Percentiles rank a stretch among this genome's conserved stretches.
Evolutionary conservation across 2,329 filamentous ascomycete genomes (phyloP).

Genomic region (Nemania bipapillata): DNA sequence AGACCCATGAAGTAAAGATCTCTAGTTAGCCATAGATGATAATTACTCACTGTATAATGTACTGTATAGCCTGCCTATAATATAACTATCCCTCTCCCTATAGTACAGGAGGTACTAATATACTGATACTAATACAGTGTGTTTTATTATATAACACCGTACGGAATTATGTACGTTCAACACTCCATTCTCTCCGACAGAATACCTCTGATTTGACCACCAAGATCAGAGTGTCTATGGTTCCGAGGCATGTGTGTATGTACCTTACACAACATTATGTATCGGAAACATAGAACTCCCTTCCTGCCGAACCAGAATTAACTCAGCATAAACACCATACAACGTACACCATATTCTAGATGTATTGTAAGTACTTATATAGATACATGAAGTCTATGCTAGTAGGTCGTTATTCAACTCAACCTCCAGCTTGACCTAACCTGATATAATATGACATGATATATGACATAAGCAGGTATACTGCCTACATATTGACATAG

Average conservation of each 20-base stretch:
- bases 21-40: slow-evolving; percentile 11
- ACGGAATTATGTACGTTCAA: too few species aligned
- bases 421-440: not conserved
- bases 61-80: not conserved
- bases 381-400: too few species aligned
- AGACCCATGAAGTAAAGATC: slow-evolving; percentile 7
- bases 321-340: too few species aligned
- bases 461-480: not conserved
- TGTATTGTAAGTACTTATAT: too few species aligned
- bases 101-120: too few species aligned
- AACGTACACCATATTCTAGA: too few species aligned
- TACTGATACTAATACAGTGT: too few species aligned
- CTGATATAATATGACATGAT: not conserved
- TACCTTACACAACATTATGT: slow-evolving; percentile 5
- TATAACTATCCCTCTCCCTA: too few species aligned
- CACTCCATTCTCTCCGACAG: too few species aligned
- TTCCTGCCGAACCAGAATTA: too few species aligned
- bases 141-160: too few species aligned
- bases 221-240: slow-evolving; percentile 1
- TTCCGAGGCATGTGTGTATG: slow-evolving; percentile 1
- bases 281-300: slow-evolving; percentile 14
- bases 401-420: too few species aligned
- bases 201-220: slow-evolving; percentile 7
- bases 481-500: not conserved
- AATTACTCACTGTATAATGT: not conserved